Conservation (phyloP, 305 asterid species). For the Ajuga reptans region DNA sequence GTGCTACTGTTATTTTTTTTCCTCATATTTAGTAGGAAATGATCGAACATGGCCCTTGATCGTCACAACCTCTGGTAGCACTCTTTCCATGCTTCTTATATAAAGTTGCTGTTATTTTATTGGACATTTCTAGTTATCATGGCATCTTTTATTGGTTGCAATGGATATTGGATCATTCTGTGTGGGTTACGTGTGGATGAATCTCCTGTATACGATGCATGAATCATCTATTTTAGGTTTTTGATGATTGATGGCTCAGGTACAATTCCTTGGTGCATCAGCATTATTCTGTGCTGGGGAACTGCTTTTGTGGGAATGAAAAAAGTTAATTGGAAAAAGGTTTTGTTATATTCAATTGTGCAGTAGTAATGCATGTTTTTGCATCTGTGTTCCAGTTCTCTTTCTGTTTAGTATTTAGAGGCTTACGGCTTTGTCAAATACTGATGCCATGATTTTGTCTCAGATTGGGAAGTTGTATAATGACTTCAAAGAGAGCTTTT, state of each 20-base stretch:
- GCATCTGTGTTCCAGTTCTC: conserved; percentile 6
- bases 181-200: conserved; percentile 25
- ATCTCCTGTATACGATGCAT: conserved; percentile 24
- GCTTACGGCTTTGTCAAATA: neutral
- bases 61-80: neutral
- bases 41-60: neutral
- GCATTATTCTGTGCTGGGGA: conserved; percentile 49
- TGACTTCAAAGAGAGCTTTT: neutral
- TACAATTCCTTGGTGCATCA: conserved; percentile 52
- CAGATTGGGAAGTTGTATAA: conserved; percentile 12
- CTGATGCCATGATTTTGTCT: neutral
- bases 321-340: conserved; percentile 16
- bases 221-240: conserved; percentile 30
- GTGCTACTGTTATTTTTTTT: neutral
- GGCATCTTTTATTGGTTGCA: conserved; percentile 20
- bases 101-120: conserved; percentile 11
- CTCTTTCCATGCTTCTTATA: conserved; percentile 11
- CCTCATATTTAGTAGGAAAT: neutral
- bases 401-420: neutral
- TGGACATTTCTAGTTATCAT: conserved; percentile 2
- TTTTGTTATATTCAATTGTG: conserved; percentile 19
- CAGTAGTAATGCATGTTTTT: conserved; percentile 3
- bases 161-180: conserved; percentile 12
- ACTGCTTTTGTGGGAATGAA: conserved; percentile 39
- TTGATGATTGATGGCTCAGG: conserved; percentile 41